Conservation (phyloP, 2,329 filamentous ascomycete genomes). For the Epichloe elymi region DNA sequence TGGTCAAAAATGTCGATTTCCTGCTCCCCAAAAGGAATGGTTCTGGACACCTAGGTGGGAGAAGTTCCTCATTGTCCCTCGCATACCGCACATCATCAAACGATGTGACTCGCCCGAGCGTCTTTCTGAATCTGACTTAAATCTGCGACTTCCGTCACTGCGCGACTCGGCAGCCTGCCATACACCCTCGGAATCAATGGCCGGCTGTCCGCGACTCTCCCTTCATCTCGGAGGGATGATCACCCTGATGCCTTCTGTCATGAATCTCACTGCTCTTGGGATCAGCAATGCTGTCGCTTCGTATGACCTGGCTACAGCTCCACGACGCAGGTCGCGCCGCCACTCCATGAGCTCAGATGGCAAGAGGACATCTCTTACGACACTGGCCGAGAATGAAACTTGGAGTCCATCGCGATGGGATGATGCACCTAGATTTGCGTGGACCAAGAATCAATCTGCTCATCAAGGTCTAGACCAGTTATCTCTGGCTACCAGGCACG, state of each 20-base stretch:
- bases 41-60: slow-evolving; percentile 23
- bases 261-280: slow-evolving; percentile 8
- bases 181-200: background rate
- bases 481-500: background rate
- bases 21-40: slow-evolving; percentile 16
- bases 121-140: background rate
- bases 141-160: slow-evolving; percentile 1
- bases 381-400: background rate
- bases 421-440: background rate
- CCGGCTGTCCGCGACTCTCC: slow-evolving; percentile 17
- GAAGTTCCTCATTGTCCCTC: slow-evolving; percentile 24
- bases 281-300: background rate
- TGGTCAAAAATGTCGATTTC: slow-evolving; percentile 14
- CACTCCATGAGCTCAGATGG: background rate
- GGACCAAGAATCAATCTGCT: background rate
- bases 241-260: slow-evolving; percentile 14
- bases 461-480: background rate
- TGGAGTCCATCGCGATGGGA: background rate
- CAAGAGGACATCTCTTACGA: slow-evolving; percentile 1
- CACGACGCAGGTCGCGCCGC: background rate
- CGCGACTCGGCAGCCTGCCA: slow-evolving; percentile 4
- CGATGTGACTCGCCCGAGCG: slow-evolving; percentile 5
- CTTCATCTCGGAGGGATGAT: slow-evolving; percentile 17
- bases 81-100: slow-evolving; percentile 16
- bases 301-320: background rate